phyloP scores from a whole-genome alignment of 495 filamentous ascomycete genomes.

The Hypoxylon intermedium region DNA sequence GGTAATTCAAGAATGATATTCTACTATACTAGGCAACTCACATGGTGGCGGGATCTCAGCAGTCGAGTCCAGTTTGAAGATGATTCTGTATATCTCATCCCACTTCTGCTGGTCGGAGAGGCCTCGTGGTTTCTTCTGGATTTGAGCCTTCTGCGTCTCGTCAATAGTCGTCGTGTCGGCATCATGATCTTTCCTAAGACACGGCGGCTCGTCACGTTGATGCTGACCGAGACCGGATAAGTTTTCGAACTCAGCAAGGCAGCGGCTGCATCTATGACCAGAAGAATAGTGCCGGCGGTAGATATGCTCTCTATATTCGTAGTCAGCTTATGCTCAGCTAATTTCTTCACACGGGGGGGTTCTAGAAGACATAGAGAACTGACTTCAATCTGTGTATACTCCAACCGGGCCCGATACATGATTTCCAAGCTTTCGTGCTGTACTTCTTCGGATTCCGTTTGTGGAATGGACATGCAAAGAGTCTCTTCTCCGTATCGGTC shows the following conservation, averaged over 20 bases:
- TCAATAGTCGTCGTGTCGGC: constrained; percentile 20
- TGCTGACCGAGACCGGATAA: constrained; percentile 14
- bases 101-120: constrained; percentile 29
- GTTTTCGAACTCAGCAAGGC: constrained; percentile 18
- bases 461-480: constrained; percentile 35
- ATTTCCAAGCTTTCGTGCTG: constrained; percentile 29
- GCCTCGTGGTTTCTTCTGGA: constrained; percentile 24
- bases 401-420: constrained; percentile 22
- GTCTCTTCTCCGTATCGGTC: neutral
- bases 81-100: constrained; percentile 23
- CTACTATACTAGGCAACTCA: constrained; percentile 16
- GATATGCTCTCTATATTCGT: constrained; percentile 25
- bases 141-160: constrained; percentile 17
- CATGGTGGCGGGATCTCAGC: constrained; percentile 29
- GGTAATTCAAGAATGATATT: too few relatives aligned
- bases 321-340: neutral
- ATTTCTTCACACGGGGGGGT: neutral
- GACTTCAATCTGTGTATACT: constrained; percentile 30
- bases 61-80: constrained; percentile 19
- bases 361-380: neutral
- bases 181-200: constrained; percentile 3
- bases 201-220: constrained; percentile 18
- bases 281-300: constrained; percentile 24
- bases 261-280: constrained; percentile 17
- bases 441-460: constrained; percentile 29